Evolutionary conservation across 495 filamentous ascomycete genomes (phyloP).

Genomic region (Tuber aestivum): DNA sequence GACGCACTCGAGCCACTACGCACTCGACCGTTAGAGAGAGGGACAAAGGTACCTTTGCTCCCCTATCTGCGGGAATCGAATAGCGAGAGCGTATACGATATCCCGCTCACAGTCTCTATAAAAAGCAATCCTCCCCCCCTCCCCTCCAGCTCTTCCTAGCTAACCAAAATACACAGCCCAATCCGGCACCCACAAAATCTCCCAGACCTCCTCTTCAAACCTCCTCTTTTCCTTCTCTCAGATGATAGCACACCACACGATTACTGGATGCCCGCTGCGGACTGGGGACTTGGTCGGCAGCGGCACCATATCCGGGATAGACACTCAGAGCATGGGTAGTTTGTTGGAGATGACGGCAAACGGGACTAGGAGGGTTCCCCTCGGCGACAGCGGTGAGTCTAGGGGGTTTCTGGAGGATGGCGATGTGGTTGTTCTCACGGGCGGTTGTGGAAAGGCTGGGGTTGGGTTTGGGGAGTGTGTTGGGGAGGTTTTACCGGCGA

Average conservation of each 20-base stretch:
- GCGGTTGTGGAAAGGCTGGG: constrained; percentile 52
- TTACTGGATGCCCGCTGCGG: constrained; percentile 75
- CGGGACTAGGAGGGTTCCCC: constrained; percentile 53
- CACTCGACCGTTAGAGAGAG: constrained; percentile 28
- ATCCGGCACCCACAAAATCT: constrained; percentile 61
- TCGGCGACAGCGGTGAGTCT: constrained; percentile 63
- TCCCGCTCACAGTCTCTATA: constrained; percentile 67
- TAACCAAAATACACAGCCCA: constrained; percentile 46
- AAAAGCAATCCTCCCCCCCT: constrained; percentile 48
- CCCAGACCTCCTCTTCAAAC: constrained; percentile 59
- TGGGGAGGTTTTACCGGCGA: constrained; percentile 53
- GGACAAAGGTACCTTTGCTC: constrained; percentile 11
- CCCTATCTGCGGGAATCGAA: constrained; percentile 52
- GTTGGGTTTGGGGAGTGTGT: constrained; percentile 71
- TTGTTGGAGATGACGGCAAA: constrained; percentile 70
- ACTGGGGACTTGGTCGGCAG: constrained; percentile 81
- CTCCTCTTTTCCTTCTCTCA: constrained; percentile 89
- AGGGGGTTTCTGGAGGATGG: constrained; percentile 79
- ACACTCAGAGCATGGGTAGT: constrained; percentile 59
- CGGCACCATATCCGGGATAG: constrained; percentile 79
- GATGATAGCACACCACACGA: constrained; percentile 87
- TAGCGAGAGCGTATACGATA: constrained; percentile 62
- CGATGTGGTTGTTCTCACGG: constrained; percentile 67
- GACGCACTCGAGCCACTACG: constrained; percentile 75
- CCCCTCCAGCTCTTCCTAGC: constrained; percentile 6